Conservation (phyloP, 768 basidiomycete species). For the Daedaleopsis sinensis region DNA sequence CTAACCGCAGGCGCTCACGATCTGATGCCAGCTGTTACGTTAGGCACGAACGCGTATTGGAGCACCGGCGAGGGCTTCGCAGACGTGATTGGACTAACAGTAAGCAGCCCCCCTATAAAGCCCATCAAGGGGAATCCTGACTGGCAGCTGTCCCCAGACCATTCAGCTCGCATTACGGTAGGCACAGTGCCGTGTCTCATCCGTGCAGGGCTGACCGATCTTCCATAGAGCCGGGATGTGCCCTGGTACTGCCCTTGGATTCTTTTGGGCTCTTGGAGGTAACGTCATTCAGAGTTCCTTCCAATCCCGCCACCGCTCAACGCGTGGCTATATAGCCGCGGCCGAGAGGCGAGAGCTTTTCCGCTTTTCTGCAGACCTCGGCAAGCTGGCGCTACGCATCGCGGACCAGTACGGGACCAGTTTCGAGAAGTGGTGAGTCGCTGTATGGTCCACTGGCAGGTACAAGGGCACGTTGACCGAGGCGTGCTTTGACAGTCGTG, state of each 20-base stretch:
- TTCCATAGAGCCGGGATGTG: conserved; percentile 62
- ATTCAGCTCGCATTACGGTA: conserved; percentile 67
- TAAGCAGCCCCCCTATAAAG: conserved; percentile 31
- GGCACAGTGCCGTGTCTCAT: neutral
- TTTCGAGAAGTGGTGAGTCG: conserved; percentile 63
- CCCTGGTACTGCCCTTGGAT: conserved; percentile 68
- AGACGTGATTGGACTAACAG: conserved; percentile 69
- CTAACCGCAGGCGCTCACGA: neutral
- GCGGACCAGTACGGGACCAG: conserved; percentile 65
- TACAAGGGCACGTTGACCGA: neutral
- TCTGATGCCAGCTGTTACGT: conserved; percentile 4
- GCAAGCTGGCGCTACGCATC: conserved; percentile 66
- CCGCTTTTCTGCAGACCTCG: conserved; percentile 69
- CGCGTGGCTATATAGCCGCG: conserved; percentile 35
- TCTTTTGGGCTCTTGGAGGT: conserved; percentile 75
- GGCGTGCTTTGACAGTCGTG: conserved; percentile 45
- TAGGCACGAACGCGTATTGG: conserved; percentile 76
- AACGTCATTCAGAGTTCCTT: neutral
- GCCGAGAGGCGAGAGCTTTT: conserved; percentile 66
- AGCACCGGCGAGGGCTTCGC: conserved; percentile 56
- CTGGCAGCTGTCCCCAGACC: conserved; percentile 42
- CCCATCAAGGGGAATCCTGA: neutral
- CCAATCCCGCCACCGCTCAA: neutral
- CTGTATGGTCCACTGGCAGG: too few relatives aligned
- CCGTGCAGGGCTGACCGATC: neutral